Base-by-base conservation (phyloP, 2,329 filamentous ascomycete genomes). In the Triangularia setosa region DNA sequence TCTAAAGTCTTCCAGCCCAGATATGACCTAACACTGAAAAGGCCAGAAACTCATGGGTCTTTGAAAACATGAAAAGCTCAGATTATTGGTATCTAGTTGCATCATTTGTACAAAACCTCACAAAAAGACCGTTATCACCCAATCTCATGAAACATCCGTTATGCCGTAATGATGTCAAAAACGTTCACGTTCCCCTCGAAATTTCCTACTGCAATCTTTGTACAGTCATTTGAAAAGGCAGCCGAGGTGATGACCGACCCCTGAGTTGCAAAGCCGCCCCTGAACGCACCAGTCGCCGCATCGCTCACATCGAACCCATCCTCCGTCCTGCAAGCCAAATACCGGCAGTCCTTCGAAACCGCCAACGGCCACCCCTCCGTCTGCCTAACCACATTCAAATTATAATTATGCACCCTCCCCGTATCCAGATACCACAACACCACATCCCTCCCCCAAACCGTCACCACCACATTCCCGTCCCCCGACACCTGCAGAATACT, bases 271-370 rank as follows among this genome's bases (percentile, higher is more conserved):
- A 67, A 68, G 24, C 74, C 74, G 16, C 73, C 75, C 0, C 76
- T 64, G 0, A 79, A 67, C 2, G 62, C 63, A 0, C 78, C 78
- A 1, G 77, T 75, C 9, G 65, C 66, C 25, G 77, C 68, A 12
- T 80, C 76, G 70, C 77, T 77, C 18, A 80, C 68, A 23, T 80
- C 79, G 60, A 80, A 76, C 6, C 78, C 79, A 3, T 75, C 73
- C 60, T 80, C 79, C 0, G 75, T 80, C 64, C 78, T 72, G 66
- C 76, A 78, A 18, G 70, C 72, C 69, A 80, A 71, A 65, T 74
- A 78, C 53, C 73, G 67, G 24, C 74, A 74, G 65, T 80, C 76
- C 1, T 75, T 70, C 3, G 78, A 80, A 30, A 79, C 72, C 40
- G 71, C 73, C 60, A 80, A 68, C 21, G 79, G 78, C 77, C 77